Conservation (phyloP, 2,329 filamentous ascomycete genomes). For the Stemphylium lycopersici region DNA sequence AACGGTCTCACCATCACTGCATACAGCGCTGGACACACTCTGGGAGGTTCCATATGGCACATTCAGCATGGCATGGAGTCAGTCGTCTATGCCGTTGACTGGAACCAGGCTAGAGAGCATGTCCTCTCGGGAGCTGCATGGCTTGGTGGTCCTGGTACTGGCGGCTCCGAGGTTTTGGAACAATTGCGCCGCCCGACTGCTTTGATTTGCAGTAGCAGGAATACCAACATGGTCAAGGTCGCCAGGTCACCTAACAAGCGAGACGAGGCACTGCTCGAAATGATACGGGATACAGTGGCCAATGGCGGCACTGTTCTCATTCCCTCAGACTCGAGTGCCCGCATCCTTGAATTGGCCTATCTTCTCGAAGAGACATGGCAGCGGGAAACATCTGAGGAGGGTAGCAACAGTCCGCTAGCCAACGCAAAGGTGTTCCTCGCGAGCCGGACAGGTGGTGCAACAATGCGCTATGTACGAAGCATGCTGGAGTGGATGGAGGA, state of each 20-base stretch:
- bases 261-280: constrained; percentile 83
- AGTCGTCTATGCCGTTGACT: constrained; percentile 96
- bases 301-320: constrained; percentile 91
- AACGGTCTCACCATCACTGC: constrained; percentile 94
- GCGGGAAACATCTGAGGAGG: constrained; percentile 31
- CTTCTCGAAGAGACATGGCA: constrained; percentile 90
- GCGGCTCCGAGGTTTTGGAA: constrained; percentile 89
- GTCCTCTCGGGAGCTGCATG: constrained; percentile 92
- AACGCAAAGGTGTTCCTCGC: constrained; percentile 75
- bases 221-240: constrained; percentile 72
- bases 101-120: constrained; percentile 97
- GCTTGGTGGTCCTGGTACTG: constrained; percentile 80
- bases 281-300: constrained; percentile 77
- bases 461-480: constrained; percentile 87
- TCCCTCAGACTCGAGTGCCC: constrained; percentile 92
- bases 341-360: constrained; percentile 90
- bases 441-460: constrained; percentile 83
- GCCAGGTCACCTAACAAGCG: constrained; percentile 77
- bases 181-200: constrained; percentile 92
- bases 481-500: constrained; percentile 99
- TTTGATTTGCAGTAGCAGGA: constrained; percentile 87
- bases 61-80: constrained; percentile 96
- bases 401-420: constrained; percentile 55
- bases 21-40: constrained; percentile 93
- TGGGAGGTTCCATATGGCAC: constrained; percentile 98